Conservation (phyloP, 2,329 filamentous ascomycete genomes). For the Metarhizium guizhouense region DNA sequence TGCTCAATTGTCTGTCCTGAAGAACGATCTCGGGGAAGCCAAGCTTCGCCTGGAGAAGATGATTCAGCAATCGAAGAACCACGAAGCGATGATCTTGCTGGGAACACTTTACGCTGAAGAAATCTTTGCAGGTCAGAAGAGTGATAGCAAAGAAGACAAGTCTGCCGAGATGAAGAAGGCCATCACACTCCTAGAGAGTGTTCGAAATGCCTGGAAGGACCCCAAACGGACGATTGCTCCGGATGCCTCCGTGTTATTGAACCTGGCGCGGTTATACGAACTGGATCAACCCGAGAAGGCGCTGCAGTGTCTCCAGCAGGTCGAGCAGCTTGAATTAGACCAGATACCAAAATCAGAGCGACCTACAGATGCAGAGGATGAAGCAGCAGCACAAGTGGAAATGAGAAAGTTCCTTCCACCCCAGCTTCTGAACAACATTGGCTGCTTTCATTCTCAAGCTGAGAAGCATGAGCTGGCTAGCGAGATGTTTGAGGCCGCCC, state of each 20-base stretch:
- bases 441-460: conserved; percentile 85
- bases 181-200: conserved; percentile 72
- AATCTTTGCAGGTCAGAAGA: conserved; percentile 69
- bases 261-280: conserved; percentile 88
- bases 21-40: conserved; percentile 79
- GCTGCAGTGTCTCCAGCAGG: conserved; percentile 81
- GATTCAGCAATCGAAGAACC: conserved; percentile 70
- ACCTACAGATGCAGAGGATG: conserved; percentile 46
- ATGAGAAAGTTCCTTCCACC: conserved; percentile 76
- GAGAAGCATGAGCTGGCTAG: conserved; percentile 74
- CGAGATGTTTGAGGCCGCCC: conserved; percentile 83
- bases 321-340: conserved; percentile 81
- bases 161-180: conserved; percentile 78
- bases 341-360: conserved; percentile 64
- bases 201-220: conserved; percentile 86
- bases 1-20: conserved; percentile 79
- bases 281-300: conserved; percentile 79
- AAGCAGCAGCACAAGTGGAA: conserved; percentile 47
- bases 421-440: conserved; percentile 93
- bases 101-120: conserved; percentile 93
- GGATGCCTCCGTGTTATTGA: conserved; percentile 82
- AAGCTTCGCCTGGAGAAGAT: conserved; percentile 94
- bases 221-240: conserved; percentile 73
- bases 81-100: conserved; percentile 86
- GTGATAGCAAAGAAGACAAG: conserved; percentile 76